phyloP scores from a whole-genome alignment of 495 filamentous ascomycete genomes.

The Aspergillus cavernicola region DNA sequence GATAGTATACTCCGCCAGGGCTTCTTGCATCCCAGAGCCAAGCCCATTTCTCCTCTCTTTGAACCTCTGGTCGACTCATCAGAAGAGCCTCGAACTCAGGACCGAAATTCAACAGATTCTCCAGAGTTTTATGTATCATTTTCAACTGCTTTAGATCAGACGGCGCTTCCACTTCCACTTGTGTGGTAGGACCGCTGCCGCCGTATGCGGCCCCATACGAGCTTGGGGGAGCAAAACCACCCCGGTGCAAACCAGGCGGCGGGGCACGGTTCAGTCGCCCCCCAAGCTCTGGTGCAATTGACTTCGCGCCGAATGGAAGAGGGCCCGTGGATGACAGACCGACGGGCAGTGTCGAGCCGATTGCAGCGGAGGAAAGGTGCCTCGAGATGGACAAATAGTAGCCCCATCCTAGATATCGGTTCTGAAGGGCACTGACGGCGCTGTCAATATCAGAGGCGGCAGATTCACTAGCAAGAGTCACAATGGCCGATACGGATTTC shows the following conservation, averaged over 20 bases:
- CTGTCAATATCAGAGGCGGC: slow-evolving; percentile 81
- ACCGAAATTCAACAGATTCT: slow-evolving; percentile 70
- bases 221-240: slow-evolving; percentile 76
- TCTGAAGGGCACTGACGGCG: slow-evolving; percentile 72
- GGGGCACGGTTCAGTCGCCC: slow-evolving; percentile 51
- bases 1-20: slow-evolving; percentile 76
- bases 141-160: slow-evolving; percentile 73
- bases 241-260: slow-evolving; percentile 59
- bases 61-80: slow-evolving; percentile 78
- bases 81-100: slow-evolving; percentile 90
- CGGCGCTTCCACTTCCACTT: slow-evolving; percentile 74
- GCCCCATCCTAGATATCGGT: slow-evolving; percentile 82
- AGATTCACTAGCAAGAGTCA: slow-evolving; percentile 80
- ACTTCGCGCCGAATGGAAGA: slow-evolving; percentile 82
- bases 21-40: slow-evolving; percentile 91
- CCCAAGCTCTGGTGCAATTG: slow-evolving; percentile 46
- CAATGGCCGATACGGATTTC: slow-evolving; percentile 77
- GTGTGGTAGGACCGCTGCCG: slow-evolving; percentile 45
- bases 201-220: slow-evolving; percentile 53
- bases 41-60: slow-evolving; percentile 82
- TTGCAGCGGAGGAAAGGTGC: slow-evolving; percentile 79
- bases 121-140: slow-evolving; percentile 85
- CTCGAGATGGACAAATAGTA: slow-evolving; percentile 78
- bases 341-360: slow-evolving; percentile 51
- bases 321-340: slow-evolving; percentile 50